Conservation (phyloP, 768 basidiomycete genomes). For the Hydnum rufescens region DNA sequence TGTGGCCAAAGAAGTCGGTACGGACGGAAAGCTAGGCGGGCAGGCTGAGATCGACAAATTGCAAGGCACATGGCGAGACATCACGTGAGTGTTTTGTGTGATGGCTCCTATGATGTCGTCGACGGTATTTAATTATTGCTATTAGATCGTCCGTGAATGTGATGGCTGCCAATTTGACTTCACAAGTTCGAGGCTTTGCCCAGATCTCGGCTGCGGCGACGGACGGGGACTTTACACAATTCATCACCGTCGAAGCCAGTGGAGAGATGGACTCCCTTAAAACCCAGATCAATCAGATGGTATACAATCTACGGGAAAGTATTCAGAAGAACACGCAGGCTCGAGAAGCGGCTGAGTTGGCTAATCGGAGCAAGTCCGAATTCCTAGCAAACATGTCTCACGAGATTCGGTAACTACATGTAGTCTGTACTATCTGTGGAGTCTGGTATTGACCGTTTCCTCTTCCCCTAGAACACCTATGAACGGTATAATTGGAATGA, state of each 20-base stretch:
- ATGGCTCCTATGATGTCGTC: not conserved
- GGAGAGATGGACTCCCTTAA: constrained; percentile 99
- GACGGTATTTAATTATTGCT: constrained; percentile 1
- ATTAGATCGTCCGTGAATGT: constrained; percentile 83
- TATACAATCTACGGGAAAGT: constrained; percentile 85
- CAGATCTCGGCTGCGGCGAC: constrained; percentile 97
- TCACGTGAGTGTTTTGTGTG: constrained; percentile 47
- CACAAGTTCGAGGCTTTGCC: constrained; percentile 95
- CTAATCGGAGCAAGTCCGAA: constrained; percentile 94
- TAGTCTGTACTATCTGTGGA: not conserved
- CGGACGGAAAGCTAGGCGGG: constrained; percentile 95
- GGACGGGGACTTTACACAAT: constrained; percentile 95
- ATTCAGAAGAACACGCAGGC: constrained; percentile 99
- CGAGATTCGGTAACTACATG: constrained; percentile 73
- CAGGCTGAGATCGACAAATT: constrained; percentile 95
- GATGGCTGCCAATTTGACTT: constrained; percentile 93
- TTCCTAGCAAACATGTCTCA: constrained; percentile 99
- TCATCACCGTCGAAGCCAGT: constrained; percentile 96
- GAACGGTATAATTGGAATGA: constrained; percentile 99
- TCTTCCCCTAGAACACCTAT: constrained; percentile 69
- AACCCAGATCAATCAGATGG: constrained; percentile 98
- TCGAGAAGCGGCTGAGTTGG: constrained; percentile 88
- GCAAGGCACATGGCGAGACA: constrained; percentile 97
- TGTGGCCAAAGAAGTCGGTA: constrained; percentile 93
- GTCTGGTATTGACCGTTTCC: not conserved